These are phyloP conservation scores for Xerocomellus intermedius DNA, from an alignment of 768 basidiomycete genomes.

Conservation along the genomic window DNA sequence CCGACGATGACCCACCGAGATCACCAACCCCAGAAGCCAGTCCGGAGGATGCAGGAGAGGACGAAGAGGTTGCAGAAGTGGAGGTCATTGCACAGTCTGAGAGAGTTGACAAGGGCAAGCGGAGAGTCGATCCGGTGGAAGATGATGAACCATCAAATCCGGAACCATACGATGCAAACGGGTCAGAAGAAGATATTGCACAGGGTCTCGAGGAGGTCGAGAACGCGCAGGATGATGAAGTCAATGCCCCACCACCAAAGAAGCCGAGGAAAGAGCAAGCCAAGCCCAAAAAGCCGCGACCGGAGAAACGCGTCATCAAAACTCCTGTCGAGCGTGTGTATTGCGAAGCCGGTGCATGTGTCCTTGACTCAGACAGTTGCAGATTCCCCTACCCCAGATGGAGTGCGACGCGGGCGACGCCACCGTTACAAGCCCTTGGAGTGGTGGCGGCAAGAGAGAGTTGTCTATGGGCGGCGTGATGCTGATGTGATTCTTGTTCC, in stretches of 20 bases:
- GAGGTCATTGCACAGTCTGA: conserved; percentile 30
- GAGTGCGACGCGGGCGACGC: conserved; percentile 71
- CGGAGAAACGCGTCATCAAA: conserved; percentile 19
- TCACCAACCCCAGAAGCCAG: conserved; percentile 50
- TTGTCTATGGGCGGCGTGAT: conserved; percentile 71
- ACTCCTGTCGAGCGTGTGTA: conserved; percentile 26
- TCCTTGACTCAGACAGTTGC: conserved; percentile 8
- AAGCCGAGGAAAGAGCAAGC: conserved; percentile 29
- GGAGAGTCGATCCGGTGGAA: conserved; percentile 29
- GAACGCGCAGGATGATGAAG: conserved; percentile 53
- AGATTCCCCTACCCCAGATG: conserved; percentile 35
- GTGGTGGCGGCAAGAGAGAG: conserved; percentile 91
- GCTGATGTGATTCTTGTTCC: conserved; percentile 55
- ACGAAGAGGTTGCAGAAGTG: conserved; percentile 28
- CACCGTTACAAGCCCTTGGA: conserved; percentile 73
- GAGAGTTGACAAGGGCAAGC: conserved; percentile 41
- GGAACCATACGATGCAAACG: conserved; percentile 22
- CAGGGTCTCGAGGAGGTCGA: conserved; percentile 44
- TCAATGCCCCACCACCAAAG: conserved; percentile 27
- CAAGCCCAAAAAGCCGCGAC: conserved; percentile 28
- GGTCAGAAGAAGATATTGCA: conserved; percentile 44
- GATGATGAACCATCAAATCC: conserved; percentile 7
- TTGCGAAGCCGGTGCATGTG: neutral
- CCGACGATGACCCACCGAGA: conserved; percentile 29
- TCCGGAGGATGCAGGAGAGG: conserved; percentile 39